Evolutionary conservation across 768 basidiomycete genomes (phyloP).

Genomic region (Artomyces pyxidatus): DNA sequence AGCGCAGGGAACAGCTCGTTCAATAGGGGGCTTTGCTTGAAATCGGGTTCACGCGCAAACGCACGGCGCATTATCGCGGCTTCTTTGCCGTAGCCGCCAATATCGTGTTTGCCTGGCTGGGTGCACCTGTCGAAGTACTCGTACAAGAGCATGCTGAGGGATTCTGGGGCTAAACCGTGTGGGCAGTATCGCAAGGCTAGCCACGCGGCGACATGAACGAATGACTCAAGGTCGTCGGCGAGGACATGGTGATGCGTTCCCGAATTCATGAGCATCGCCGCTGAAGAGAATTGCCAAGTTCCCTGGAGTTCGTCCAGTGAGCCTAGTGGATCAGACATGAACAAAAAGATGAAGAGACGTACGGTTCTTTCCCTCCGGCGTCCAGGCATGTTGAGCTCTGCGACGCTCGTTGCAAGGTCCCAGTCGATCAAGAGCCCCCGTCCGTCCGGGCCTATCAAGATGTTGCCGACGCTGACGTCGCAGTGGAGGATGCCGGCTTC

Average conservation of each 20-base stretch:
- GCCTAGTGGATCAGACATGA: neutral
- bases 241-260: neutral
- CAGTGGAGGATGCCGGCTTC: neutral
- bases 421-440: conserved; percentile 1
- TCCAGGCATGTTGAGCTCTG: neutral
- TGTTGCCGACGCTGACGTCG: conserved; percentile 4
- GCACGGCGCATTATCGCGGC: too few species aligned
- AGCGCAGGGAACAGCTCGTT: too few species aligned
- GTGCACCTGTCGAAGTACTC: too few species aligned
- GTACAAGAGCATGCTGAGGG: too few species aligned
- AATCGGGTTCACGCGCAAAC: too few species aligned
- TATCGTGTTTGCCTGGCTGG: too few species aligned
- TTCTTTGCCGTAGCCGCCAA: too few species aligned
- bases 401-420: neutral
- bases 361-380: neutral
- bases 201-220: neutral
- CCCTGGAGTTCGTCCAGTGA: neutral
- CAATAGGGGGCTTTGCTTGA: too few species aligned
- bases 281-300: neutral
- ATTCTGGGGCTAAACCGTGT: too few species aligned
- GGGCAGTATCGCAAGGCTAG: too few species aligned
- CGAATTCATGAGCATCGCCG: neutral
- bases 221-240: neutral
- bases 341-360: neutral
- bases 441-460: conserved; percentile 1